Base-by-base conservation (phyloP, 805 yeast species). In the Lachancea waltii region DNA sequence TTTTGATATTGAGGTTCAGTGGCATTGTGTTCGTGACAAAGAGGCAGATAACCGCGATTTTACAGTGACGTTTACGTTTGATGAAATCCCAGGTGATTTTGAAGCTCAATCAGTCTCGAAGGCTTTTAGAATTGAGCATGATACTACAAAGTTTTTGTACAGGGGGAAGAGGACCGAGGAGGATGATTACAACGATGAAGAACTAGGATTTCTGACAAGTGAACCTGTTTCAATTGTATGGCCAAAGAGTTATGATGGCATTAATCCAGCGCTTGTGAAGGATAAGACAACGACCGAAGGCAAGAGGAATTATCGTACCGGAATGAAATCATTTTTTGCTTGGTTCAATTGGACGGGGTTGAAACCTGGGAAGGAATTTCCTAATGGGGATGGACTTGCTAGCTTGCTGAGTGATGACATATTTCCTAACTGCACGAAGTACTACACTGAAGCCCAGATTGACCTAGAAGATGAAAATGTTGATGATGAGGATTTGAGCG, bases 261-360 rank as follows among this genome's bases (percentile, higher is more conserved):
- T 78, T 19, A 73, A 80, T 46, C 85, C 94, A 1, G 50, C 56
- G 3, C 49, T 60, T 32, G 70, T 81, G 30, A 67, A 68, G 35
- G 61, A 65, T 29, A 64, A 67, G 27, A 66, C 68, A 21, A 63
- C 76, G 30, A 45, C 58, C 15, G 74, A 70, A 15, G 79, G 77
- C 30, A 80, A 80, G 58, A 77, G 71, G 49, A 65, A 67, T 40
- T 81, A 81, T 53, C 63, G 89, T 41, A 53, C 68, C 14, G 89
- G 89, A 4, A 81, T 81, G 86, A 79, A 80, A 53, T 78, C 90
- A 10, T 81, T 90, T 52, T 89, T 90, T 60, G 81, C 86, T 5
- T 89, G 89, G 80, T 89, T 87, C 55, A 66, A 68, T 33, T 87
- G 94, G 89, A 81, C 92, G 1, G 95, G 95, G 0, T 57, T 63